These are phyloP conservation scores for Beta lomatogona DNA, from an alignment of 179 eudicot species.

Conservation along the genomic window DNA sequence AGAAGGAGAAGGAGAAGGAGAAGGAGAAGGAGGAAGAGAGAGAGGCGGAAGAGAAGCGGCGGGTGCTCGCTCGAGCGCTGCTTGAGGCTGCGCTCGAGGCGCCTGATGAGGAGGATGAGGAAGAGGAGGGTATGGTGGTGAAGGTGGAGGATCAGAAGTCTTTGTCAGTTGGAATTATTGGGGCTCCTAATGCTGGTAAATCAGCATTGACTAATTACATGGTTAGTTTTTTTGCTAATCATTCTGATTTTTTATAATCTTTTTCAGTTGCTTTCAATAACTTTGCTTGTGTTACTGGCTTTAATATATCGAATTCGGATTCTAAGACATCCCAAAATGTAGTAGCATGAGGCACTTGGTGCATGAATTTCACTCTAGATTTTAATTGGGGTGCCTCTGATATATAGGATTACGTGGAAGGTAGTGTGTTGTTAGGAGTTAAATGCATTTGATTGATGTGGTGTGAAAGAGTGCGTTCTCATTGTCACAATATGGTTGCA, in stretches of 20 bases:
- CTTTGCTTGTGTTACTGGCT: not conserved
- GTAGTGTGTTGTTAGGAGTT: too few species aligned
- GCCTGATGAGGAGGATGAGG: constrained; percentile 51
- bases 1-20: constrained; percentile 36
- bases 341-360: not conserved
- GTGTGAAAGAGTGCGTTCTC: too few species aligned
- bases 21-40: constrained; percentile 20
- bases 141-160: constrained; percentile 82
- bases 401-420: too few species aligned
- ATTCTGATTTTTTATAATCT: not conserved
- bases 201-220: constrained; percentile 91
- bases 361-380: not conserved
- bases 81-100: constrained; percentile 62
- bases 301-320: not conserved
- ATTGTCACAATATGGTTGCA: not conserved
- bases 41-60: constrained; percentile 38
- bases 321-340: not conserved
- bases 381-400: too few species aligned
- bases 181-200: constrained; percentile 99
- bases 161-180: constrained; percentile 85
- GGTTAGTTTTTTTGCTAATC: constrained; percentile 45
- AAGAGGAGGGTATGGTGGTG: constrained; percentile 49
- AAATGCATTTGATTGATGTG: too few species aligned
- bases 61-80: constrained; percentile 67
- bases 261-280: constrained; percentile 9